Base-by-base conservation (phyloP, 352 stramenopile species). In the Globisporangium radiosum region DNA sequence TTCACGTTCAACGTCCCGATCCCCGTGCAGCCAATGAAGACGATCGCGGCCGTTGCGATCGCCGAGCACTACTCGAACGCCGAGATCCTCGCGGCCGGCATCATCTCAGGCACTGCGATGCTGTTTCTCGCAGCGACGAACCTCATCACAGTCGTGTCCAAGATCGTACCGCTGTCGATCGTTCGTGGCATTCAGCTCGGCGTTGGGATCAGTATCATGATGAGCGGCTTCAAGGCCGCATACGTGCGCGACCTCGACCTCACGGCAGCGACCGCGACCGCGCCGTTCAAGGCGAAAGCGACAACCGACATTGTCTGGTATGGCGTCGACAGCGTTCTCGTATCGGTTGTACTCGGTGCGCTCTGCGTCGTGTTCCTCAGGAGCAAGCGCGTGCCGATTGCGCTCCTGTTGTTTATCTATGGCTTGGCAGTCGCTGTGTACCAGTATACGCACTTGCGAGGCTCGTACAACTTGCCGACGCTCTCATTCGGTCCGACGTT, bases 21-120 rank as follows among this genome's bases (percentile, higher is more conserved):
- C 71, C 90, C 87, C n/a, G 86, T 98, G 19, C 94, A 98, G 68
- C 94, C 94, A 13, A 98, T 98, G 94, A 98, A 98, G 72, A 92
- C 86, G 14, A 96, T 98, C 56, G 73, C 90, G 5, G 89, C 92
- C 9, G 87, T 97, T 19, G 94, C 89, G 11, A 87, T 98, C 47
- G 73, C 85, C 19, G 85, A 94, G 47, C 85, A 90, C 52, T 76
- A 86, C 48, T 70, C 81, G 38, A 84, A 88, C 54, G 66, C 66
- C 45, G 69, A 90, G 63, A 94, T 97, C 45, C 77, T 94, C 11
- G 84, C 88, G 7, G 88, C 92, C 1, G 92, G 93, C 1, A 81
- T 98, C 51, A 70, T 93, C 43, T 90, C 90, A 47, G 90, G 88
- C 50, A 62, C 67, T 5, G 73, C 85, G 37, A 66, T 96, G 51